Conservation (phyloP, 768 basidiomycete species). For the Hygrophorus pudorinus region DNA sequence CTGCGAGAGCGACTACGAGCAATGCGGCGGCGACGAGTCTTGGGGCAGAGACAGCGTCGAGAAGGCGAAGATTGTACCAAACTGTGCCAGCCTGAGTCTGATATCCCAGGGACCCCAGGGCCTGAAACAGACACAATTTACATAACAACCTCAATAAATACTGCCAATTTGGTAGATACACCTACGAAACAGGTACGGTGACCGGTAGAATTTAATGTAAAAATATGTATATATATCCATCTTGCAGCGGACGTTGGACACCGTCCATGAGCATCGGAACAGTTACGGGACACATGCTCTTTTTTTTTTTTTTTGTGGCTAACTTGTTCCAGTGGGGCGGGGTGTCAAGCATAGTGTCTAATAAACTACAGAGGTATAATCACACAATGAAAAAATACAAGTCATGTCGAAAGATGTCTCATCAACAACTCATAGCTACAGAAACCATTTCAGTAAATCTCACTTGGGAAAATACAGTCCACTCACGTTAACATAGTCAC, state of each 20-base stretch:
- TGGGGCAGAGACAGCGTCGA: constrained; percentile 12
- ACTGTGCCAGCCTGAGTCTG: too few species aligned
- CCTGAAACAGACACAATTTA: background rate
- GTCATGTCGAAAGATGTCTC: constrained; percentile 35
- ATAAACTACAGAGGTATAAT: too few species aligned
- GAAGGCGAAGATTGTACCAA: constrained; percentile 10
- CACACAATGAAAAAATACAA: too few species aligned
- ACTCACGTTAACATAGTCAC: constrained; percentile 90
- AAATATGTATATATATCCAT: too few species aligned
- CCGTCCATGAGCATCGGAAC: too few species aligned
- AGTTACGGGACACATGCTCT: too few species aligned
- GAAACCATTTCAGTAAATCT: constrained; percentile 1
- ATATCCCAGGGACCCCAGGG: too few species aligned
- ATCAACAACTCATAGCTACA: constrained; percentile 43
- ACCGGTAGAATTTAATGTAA: too few species aligned
- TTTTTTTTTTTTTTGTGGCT: too few species aligned
- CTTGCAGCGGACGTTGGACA: too few species aligned
- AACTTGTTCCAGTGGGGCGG: too few species aligned
- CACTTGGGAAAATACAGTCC: background rate
- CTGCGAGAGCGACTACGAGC: constrained; percentile 12
- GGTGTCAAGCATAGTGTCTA: too few species aligned
- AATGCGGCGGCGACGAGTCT: constrained; percentile 11
- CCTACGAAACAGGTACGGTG: constrained; percentile 11
- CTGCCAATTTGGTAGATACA: constrained; percentile 5
- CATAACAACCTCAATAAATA: constrained; percentile 2